Evolutionary conservation across 768 basidiomycete genomes (phyloP), one percentile per base, ranked within the genome.

Genomic region (Boletus sensibilis): DNA sequence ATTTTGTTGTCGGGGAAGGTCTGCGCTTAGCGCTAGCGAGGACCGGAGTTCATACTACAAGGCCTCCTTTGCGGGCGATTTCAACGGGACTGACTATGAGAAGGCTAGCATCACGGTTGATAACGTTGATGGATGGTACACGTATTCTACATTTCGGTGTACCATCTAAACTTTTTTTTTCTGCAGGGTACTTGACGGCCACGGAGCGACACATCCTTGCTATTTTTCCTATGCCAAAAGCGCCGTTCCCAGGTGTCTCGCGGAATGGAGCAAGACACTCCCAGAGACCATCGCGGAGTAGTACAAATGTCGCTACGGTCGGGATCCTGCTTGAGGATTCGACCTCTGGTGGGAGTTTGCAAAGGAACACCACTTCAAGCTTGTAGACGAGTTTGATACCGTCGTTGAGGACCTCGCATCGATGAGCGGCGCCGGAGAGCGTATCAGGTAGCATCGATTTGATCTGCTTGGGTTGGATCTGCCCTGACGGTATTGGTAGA

Each of bases 341-440:
- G 95, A 94, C 67, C 74, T 80, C 29, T 98, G 96, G 95, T 96
- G 86, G 82, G 68, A 72, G 43, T 98, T 93, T 71, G 90, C 87
- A 13, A 75, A 80, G 69, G 77, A 83, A 53, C 82, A 92, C 71
- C 73, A 82, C 7, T 86, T 90, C 45, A 82, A 85, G 63, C 83
- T 98, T 73, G 77, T 90, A 5, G 96, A 98, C 70, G 96, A 98
- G 69, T 98, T 93, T 64, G 92, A 92, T 56, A 79, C 81, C 6
- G 78, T 96, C n/a, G 67, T 82, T 33, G 77, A 79, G 50, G 96
- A 98, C 68, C 73, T 99, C 48, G 83, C 79, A 23, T 89, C 0
- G 80, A 78, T 52, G 92, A 96, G 68, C 66, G 96, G 37, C 76
- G 92, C 59, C 71, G 81, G 56, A 76, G 92, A 35, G 78, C 84